Base-by-base conservation (phyloP, 1,139 yeast species). In the Lodderomyces oxycetoniae region DNA sequence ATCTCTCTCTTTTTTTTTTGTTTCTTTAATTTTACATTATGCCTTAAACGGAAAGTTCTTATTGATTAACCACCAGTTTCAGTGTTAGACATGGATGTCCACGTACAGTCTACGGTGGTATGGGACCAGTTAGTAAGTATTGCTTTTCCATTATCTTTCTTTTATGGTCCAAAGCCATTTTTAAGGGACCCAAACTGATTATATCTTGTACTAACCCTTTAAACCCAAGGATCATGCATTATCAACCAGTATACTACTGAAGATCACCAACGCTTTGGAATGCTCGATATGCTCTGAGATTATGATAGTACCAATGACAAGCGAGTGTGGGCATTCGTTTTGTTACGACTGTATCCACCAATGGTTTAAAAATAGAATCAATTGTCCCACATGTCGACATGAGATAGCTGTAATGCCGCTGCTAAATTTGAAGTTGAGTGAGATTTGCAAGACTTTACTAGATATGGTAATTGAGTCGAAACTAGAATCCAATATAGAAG, bases 361-460 rank as follows among this genome's bases (percentile, higher is more conserved):
- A 13, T 77, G 83, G 83, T 63, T 77, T 39, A 58, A 58, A 17
- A 66, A 60, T 36, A 65, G 64, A 37, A 53, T 59, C 36, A 63
- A 74, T 30, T 77, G 84, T 47, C 84, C 84, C 6, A 57, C 71
- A 1, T 77, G 84, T 48, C 61, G 83, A 6, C 59, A 59, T 20
- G 61, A 55, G 4, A 52, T 76, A 24, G 58, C 48, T 13, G 50
- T 55, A 6, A 57, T 61, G 13, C 84, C 84, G 1, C 57, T 59
- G 12, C 47, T 70, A 27, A 73, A 74, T 41, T 53, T 70, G 8
- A 67, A 59, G 22, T 51, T 76, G 29, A 58, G 68, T 35, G 67
- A 62, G 14, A 53, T 67, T 17, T 55, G 63, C 42, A 44, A 48
- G 33, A 40, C 41, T 26, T 39, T 68, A 9, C 50, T 62, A 5